Evolutionary conservation across 768 basidiomycete genomes (phyloP), one percentile per base, ranked within the genome.

Genomic region (Baorangia bicolor): DNA sequence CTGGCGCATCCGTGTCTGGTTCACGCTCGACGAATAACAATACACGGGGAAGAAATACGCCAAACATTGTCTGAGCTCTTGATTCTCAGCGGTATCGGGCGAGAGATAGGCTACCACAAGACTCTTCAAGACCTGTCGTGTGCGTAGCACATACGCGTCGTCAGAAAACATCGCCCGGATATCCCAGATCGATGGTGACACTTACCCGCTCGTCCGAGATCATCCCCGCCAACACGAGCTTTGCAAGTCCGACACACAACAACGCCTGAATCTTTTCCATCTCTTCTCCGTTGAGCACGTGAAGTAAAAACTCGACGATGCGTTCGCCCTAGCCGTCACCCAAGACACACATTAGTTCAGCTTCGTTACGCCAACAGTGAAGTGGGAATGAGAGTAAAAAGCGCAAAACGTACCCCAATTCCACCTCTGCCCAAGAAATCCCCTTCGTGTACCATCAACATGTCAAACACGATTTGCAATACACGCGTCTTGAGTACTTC

Each of bases 21-120:
- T 91, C 21, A 63, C 62, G 6, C 81, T 69, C 0, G 87, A 86
- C n/a, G 92, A 91, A 71, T 86, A 92, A 69, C 90, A 90, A 66
- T 88, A 97, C 0, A 86, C 84, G 2, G 85, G 89, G 73, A 95
- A 86, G 78, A 96, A 96, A 69, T 88, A 90, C 4, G 87, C 81
- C 37, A 97, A 72, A 63, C 88, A 93, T 69, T 98, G 95, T 39
- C 92, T 81, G 18, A 98, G 77, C 52, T 88, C 83, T 56, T 91
- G 87, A 63, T 96, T 98, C 28, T 85, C 82, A 16, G 75, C 79
- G 2, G 92, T 96, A 51, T 87, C 81, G 1, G 92, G 91, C 0
- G 89, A 90, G 46, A 97, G 78, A 69, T 90, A 98, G 5, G 82
- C 75, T 23, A 82, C 65, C 14, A 81, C 77, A 9, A 84, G 75